Conservation (phyloP, 164 flowering plant species). For the Vitis vinifera region DNA sequence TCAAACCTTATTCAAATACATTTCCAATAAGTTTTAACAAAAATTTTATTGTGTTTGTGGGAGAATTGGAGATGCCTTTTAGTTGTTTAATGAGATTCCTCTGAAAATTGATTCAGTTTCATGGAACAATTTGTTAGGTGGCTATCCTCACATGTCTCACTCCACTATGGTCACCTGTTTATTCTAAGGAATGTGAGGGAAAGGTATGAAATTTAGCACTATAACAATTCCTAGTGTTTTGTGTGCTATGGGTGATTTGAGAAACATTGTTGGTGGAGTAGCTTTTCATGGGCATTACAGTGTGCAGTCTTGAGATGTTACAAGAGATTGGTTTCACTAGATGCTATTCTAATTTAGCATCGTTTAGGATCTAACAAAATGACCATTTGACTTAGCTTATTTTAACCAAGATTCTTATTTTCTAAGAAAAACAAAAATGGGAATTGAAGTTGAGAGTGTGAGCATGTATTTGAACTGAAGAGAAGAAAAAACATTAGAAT, state of each 20-base stretch:
- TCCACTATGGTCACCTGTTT: slow-evolving; percentile 24
- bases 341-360: no score
- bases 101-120: slow-evolving; percentile 41
- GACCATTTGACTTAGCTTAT: no score
- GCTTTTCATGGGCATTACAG: slow-evolving; percentile 36
- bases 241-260: slow-evolving; percentile 30
- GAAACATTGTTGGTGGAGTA: slow-evolving; percentile 23
- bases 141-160: slow-evolving; percentile 33
- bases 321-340: no score
- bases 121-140: slow-evolving; percentile 55
- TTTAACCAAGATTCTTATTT: no score
- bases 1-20: no score
- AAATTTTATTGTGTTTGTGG: slow-evolving; percentile 35
- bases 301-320: no score
- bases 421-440: no score
- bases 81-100: slow-evolving; percentile 36
- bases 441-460: no score
- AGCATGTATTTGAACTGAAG: no score
- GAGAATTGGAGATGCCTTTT: slow-evolving; percentile 31
- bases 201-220: slow-evolving; percentile 18
- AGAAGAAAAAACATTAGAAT: no score
- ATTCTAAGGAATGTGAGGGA: slow-evolving; percentile 28
- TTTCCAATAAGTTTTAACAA: no score
- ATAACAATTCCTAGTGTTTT: slow-evolving; percentile 26
- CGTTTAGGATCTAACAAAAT: no score